These are phyloP conservation scores for Allium sativum DNA, from an alignment of 106 monocot genomes.

Conservation along the genomic window DNA sequence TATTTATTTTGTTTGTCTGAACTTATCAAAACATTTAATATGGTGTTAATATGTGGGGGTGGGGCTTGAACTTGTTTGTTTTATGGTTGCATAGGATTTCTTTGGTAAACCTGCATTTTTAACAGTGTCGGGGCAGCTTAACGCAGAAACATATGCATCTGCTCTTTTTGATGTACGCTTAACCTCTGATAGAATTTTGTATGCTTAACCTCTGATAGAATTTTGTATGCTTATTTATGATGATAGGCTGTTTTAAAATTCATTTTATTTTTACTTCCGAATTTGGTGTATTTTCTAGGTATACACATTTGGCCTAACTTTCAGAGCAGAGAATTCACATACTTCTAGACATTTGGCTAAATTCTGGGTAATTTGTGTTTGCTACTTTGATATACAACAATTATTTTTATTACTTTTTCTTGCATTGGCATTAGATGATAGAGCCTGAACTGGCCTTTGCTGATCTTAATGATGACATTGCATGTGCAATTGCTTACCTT, in stretches of 20 bases:
- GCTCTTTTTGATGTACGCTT: conserved; percentile 91
- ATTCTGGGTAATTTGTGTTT: conserved; percentile 73
- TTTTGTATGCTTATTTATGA: not conserved
- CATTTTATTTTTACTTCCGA: not conserved
- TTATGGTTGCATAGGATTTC: conserved; percentile 55
- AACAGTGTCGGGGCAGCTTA: conserved; percentile 95
- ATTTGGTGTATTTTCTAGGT: conserved; percentile 37
- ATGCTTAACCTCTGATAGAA: conserved; percentile 15
- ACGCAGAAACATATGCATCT: conserved; percentile 94
- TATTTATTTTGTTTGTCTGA: too few relatives aligned
- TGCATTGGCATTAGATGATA: conserved; percentile 62
- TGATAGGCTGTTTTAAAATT: not conserved
- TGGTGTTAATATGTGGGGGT: too few relatives aligned
- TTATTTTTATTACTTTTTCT: conserved; percentile 4
- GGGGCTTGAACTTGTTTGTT: not conserved
- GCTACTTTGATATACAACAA: not conserved
- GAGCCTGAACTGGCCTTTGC: conserved; percentile 99
- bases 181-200: too few relatives aligned
- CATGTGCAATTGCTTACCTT: conserved; percentile 98
- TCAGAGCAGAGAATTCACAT: conserved; percentile 96
- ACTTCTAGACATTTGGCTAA: conserved; percentile 96
- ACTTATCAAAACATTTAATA: too few relatives aligned
- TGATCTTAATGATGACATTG: conserved; percentile 96
- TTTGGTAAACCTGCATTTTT: conserved; percentile 98
- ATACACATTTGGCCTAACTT: conserved; percentile 97